A percentile compares a stretch with the other conserved stretches of the same genome.
Conservation (phyloP, 176 grass and related monocot species). For the Eleusine indica region DNA sequence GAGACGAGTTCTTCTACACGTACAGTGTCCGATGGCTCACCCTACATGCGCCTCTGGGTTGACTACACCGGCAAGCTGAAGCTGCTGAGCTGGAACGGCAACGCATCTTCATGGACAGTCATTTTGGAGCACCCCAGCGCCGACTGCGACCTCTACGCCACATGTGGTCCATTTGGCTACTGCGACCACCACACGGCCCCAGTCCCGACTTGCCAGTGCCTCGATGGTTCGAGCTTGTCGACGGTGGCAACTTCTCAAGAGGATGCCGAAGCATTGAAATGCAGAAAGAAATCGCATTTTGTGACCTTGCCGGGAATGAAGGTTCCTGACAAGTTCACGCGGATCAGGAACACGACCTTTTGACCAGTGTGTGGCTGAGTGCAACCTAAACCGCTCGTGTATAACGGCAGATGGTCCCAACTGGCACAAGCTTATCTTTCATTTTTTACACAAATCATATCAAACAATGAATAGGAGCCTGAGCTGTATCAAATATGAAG, state of each 20-base stretch:
- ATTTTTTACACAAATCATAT: no score
- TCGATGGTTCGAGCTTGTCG: constrained; percentile 36
- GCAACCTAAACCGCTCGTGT: constrained; percentile 54
- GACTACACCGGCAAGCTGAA: constrained; percentile 25
- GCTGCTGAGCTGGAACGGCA: constrained; percentile 4
- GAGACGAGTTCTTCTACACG: background rate
- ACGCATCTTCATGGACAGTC: background rate
- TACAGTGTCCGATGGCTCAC: constrained; percentile 22
- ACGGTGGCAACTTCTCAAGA: background rate
- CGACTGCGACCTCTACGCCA: constrained; percentile 10
- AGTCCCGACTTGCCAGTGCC: constrained; percentile 37
- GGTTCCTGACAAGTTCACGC: constrained; percentile 39
- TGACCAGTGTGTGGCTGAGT: constrained; percentile 39
- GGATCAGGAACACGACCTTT: constrained; percentile 42
- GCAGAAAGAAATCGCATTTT: constrained; percentile 24
- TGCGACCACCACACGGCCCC: constrained; percentile 1
- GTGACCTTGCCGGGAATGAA: constrained; percentile 37
- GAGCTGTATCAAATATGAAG: no score
- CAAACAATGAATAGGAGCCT: no score
- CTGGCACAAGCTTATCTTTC: no score
- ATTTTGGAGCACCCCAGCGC: background rate
- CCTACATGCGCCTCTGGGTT: background rate
- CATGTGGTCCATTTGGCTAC: constrained; percentile 47
- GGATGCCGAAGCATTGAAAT: constrained; percentile 45
- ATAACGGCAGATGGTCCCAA: no score